Base-by-base conservation (phyloP, 768 basidiomycete species). In the Plicaturopsis crispa region DNA sequence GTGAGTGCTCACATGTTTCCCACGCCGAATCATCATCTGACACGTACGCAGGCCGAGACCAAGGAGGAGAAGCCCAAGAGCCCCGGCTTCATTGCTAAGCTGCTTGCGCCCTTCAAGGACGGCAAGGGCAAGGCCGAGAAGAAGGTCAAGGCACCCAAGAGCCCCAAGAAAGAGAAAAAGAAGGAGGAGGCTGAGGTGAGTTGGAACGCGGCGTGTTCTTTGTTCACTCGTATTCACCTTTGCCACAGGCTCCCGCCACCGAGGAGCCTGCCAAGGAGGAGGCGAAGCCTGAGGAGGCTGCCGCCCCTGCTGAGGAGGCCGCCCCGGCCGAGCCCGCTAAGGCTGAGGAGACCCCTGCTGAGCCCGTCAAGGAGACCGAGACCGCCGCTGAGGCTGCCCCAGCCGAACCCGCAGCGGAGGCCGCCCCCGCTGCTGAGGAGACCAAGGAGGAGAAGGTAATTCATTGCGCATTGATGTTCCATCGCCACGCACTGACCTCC, bases 31-130 rank as follows among this genome's bases (percentile, higher is more conserved):
- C 56, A 57, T 34, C 65, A 63, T 41, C 37, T 57, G 13, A 49
- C 51, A 42, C 63, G 61, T 53, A 67, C 70, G 38, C 65, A 68
- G 28, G 52, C 58, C 33, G 58, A 69, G 41, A 44, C 65, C 21
- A 80, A 82, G 69, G 80, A 87, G 48, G 80, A 85, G 26, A 72
- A 73, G 49, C 83, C 85, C 51, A 85, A 80, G 76, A 87, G 84
- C 65, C 85, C 86, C 13, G 65, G 75, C 37, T 53, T 91, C 48
- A 70, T 93, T 41, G 56, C 78, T 50, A 91, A 84, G 63, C 65
- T 93, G 45, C 78, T 93, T 42, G 78, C 79, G 20, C 74, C 83
- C 30, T 80, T 90, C 73, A 87, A 85, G 67, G 59, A 59, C 31
- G 52, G 56, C 36, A 69, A 64, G 60, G 57, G 55, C 45, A 71